A percentile compares a stretch with the other conserved stretches of the same genome.
These are phyloP conservation scores for Hymenoscyphus fructigenus DNA, from an alignment of 2,329 filamentous ascomycete species.

Conservation along the genomic window DNA sequence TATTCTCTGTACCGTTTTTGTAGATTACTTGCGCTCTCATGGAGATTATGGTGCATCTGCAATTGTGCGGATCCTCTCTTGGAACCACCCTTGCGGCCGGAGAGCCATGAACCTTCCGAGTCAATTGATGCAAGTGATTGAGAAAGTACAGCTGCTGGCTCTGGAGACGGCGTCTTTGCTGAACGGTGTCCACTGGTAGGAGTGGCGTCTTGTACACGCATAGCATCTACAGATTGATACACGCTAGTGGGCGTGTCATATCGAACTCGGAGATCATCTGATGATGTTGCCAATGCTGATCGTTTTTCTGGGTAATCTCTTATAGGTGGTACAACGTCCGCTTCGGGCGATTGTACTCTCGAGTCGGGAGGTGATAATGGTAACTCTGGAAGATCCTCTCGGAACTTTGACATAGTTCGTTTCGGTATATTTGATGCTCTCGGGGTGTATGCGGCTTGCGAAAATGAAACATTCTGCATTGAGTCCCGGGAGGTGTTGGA, in stretches of 20 bases:
- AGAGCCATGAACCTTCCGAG: slow-evolving; percentile 94
- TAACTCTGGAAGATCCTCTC: slow-evolving; percentile 86
- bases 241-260: slow-evolving; percentile 50
- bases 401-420: slow-evolving; percentile 85
- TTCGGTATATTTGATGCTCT: slow-evolving; percentile 54
- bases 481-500: slow-evolving; percentile 90
- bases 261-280: slow-evolving; percentile 40
- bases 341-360: slow-evolving; percentile 74
- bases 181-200: slow-evolving; percentile 45
- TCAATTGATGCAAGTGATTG: slow-evolving; percentile 92
- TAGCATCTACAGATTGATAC: slow-evolving; percentile 41
- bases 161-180: slow-evolving; percentile 49
- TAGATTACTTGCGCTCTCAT: slow-evolving; percentile 43
- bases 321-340: slow-evolving; percentile 44
- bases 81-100: slow-evolving; percentile 60
- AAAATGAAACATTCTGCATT: slow-evolving; percentile 50
- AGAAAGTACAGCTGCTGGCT: slow-evolving; percentile 56
- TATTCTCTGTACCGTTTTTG: slow-evolving; percentile 51
- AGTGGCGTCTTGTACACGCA: slow-evolving; percentile 42
- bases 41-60: slow-evolving; percentile 36
- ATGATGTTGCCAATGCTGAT: slow-evolving; percentile 28
- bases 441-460: slow-evolving; percentile 29
- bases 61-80: slow-evolving; percentile 49
- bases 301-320: slow-evolving; percentile 29
- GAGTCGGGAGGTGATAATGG: slow-evolving; percentile 85